Conservation (phyloP, 805 yeast species). For the Limtongia smithiae region DNA sequence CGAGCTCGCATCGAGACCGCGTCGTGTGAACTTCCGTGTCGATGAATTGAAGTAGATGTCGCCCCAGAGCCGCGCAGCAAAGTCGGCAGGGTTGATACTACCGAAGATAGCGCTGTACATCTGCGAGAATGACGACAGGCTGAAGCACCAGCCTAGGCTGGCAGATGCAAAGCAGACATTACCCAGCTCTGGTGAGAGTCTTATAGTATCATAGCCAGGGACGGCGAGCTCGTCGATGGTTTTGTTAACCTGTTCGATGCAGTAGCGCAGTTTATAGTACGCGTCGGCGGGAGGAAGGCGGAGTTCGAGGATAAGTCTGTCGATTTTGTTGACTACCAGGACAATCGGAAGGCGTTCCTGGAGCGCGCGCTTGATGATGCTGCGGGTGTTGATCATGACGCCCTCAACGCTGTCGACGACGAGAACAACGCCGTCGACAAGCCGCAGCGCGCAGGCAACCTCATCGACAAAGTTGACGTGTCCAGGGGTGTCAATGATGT, state of each 20-base stretch:
- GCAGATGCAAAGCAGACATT: constrained; percentile 77
- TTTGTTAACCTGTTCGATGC: constrained; percentile 62
- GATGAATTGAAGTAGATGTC: constrained; percentile 51
- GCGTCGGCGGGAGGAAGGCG: constrained; percentile 71
- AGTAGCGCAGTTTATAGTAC: constrained; percentile 59
- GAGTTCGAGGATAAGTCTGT: constrained; percentile 76
- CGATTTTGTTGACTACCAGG: constrained; percentile 75
- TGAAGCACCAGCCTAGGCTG: constrained; percentile 59
- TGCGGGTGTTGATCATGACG: constrained; percentile 51
- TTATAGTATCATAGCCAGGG: constrained; percentile 1
- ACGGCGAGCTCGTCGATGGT: constrained; percentile 37
- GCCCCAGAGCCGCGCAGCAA: constrained; percentile 73
- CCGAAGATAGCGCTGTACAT: constrained; percentile 43
- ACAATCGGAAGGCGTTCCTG: constrained; percentile 50
- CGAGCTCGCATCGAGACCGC: constrained; percentile 32
- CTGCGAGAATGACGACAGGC: constrained; percentile 59
- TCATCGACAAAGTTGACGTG: constrained; percentile 84
- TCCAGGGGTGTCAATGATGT: constrained; percentile 86
- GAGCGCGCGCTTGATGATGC: constrained; percentile 52
- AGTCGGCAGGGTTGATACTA: constrained; percentile 39
- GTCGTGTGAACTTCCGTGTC: constrained; percentile 45
- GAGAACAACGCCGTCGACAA: constrained; percentile 62
- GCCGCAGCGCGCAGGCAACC: constrained; percentile 50
- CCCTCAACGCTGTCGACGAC: constrained; percentile 90
- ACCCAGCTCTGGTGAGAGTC: constrained; percentile 56